Percentiles rank a stretch among this genome's conserved stretches.
phyloP scores from a whole-genome alignment of 1,139 yeast genomes.

The Yamadazyma siamensis region DNA sequence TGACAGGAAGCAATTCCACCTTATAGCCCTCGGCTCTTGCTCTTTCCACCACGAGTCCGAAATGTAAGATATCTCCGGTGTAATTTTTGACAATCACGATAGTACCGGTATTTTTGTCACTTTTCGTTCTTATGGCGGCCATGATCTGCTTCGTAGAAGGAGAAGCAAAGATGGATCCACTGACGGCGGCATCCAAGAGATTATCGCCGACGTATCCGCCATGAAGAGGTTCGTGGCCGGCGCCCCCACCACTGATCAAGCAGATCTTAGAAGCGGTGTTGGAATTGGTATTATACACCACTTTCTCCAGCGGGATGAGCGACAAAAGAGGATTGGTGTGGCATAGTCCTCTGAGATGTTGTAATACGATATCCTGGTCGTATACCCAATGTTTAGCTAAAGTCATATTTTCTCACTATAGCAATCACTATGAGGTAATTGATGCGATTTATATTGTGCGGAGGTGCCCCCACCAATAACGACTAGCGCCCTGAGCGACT shows the following conservation, averaged over 20 bases:
- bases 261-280: slow-evolving; percentile 54
- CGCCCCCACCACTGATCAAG: slow-evolving; percentile 87
- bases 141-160: slow-evolving; percentile 89
- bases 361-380: slow-evolving; percentile 57
- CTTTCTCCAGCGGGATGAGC: slow-evolving; percentile 64
- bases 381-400: slow-evolving; percentile 52
- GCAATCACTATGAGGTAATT: no score
- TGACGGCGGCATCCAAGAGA: slow-evolving; percentile 79
- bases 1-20: slow-evolving; percentile 69
- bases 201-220: slow-evolving; percentile 89
- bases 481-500: no score
- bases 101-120: slow-evolving; percentile 55
- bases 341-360: slow-evolving; percentile 65
- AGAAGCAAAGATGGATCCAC: slow-evolving; percentile 87
- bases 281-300: slow-evolving; percentile 49
- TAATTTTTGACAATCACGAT: slow-evolving; percentile 82
- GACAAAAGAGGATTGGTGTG: slow-evolving; percentile 65
- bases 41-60: slow-evolving; percentile 86
- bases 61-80: slow-evolving; percentile 91
- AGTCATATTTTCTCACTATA: slow-evolving; percentile 11
- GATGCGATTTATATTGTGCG: slow-evolving; percentile 2
- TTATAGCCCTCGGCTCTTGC: slow-evolving; percentile 73
- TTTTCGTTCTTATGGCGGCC: slow-evolving; percentile 64
- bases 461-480: no score
- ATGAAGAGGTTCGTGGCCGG: slow-evolving; percentile 94